These are phyloP conservation scores for Ogataea ramenticola DNA, from an alignment of 805 yeast genomes.

Conservation along the genomic window DNA sequence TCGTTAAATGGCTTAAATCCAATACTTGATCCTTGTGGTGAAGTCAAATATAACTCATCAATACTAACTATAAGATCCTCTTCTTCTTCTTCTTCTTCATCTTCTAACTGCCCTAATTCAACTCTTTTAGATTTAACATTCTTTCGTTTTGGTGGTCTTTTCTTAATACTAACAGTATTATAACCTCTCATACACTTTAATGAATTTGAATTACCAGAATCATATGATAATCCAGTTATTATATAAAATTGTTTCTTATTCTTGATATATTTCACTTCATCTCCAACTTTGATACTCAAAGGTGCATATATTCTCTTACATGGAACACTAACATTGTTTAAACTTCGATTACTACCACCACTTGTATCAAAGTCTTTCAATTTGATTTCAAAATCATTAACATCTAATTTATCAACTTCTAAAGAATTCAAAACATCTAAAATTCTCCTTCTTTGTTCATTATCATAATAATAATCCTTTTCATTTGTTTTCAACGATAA, in stretches of 20 bases:
- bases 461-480: too few relatives aligned
- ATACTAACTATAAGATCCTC: conserved; percentile 4
- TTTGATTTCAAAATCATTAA: background rate
- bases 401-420: too few relatives aligned
- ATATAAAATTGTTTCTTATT: conserved; percentile 16
- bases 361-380: background rate
- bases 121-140: too few relatives aligned
- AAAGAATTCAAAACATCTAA: too few relatives aligned
- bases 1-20: conserved; percentile 10
- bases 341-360: too few relatives aligned
- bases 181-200: conserved; percentile 58
- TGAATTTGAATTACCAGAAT: conserved; percentile 7
- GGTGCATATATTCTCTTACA: conserved; percentile 24
- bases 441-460: too few relatives aligned
- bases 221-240: conserved; percentile 40
- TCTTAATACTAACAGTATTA: conserved; percentile 36
- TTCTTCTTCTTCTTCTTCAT: conserved; percentile 15
- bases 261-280: conserved; percentile 31
- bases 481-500: too few relatives aligned
- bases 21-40: background rate
- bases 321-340: background rate
- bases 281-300: conserved; percentile 54
- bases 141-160: conserved; percentile 5
- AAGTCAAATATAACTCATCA: background rate
- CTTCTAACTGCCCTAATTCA: too few relatives aligned